Conservation (phyloP, 768 basidiomycete species). For the Leccinum uliginosum region DNA sequence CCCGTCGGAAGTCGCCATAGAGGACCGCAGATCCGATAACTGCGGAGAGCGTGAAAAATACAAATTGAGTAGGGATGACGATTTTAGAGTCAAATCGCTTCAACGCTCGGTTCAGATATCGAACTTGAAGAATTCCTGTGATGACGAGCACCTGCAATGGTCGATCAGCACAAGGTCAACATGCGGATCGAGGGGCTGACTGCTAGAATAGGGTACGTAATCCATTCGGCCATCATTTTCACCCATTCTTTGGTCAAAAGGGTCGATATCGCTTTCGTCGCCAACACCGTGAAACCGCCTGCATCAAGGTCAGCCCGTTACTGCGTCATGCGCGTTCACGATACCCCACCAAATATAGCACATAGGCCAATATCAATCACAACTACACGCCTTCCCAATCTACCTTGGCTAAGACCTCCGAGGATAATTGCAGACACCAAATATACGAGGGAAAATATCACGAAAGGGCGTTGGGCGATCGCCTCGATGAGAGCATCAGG, state of each 20-base stretch:
- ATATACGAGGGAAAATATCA: conserved; percentile 70
- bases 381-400: conserved; percentile 61
- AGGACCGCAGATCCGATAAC: conserved; percentile 91
- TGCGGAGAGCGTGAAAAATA: conserved; percentile 89
- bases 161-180: conserved; percentile 7
- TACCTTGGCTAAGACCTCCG: conserved; percentile 60
- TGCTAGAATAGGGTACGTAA: conserved; percentile 74
- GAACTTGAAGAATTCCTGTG: conserved; percentile 81
- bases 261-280: conserved; percentile 89
- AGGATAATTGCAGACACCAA: conserved; percentile 53
- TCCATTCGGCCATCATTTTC: conserved; percentile 71
- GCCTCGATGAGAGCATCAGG: conserved; percentile 65
- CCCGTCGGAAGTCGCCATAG: conserved; percentile 87
- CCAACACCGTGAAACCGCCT: conserved; percentile 94
- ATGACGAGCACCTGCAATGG: conserved; percentile 52
- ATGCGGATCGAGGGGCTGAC: conserved; percentile 37
- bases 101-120: conserved; percentile 79
- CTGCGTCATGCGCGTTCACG: background rate
- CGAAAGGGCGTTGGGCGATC: conserved; percentile 65
- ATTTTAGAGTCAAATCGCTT: conserved; percentile 94
- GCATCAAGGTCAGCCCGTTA: background rate
- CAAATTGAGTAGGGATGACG: conserved; percentile 94
- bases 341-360: conserved; percentile 67
- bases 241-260: conserved; percentile 77
- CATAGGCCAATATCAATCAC: conserved; percentile 86